A percentile compares a stretch with the other conserved stretches of the same genome.
Conservation (phyloP, 2,329 filamentous ascomycete genomes). For the Aspergillus arachidicola region DNA sequence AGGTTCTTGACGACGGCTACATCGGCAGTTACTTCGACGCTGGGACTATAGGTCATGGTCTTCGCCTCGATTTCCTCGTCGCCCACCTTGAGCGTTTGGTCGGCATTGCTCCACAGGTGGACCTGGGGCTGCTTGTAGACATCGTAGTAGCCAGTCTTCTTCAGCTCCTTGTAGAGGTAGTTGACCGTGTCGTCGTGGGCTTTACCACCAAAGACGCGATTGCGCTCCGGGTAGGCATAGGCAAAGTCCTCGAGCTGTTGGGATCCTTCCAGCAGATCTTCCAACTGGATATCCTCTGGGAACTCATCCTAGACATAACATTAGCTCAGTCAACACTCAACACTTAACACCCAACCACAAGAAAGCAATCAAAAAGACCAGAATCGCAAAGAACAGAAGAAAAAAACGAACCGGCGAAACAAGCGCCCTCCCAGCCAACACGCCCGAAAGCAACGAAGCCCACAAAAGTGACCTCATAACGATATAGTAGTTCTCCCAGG, state of each 20-base stretch:
- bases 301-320: conserved; percentile 20
- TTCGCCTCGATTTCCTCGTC: conserved; percentile 54
- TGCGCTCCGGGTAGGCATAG: conserved; percentile 31
- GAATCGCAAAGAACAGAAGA: neutral
- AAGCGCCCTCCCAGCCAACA: conserved; percentile 8
- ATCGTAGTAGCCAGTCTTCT: conserved; percentile 40
- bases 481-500: neutral
- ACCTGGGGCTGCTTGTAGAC: conserved; percentile 61
- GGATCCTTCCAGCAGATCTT: conserved; percentile 62
- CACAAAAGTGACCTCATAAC: conserved; percentile 16
- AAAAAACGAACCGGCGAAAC: conserved; percentile 14
- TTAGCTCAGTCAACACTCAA: neutral
- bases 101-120: conserved; percentile 61
- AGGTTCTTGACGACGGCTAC: conserved; percentile 64
- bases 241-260: conserved; percentile 53
- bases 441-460: conserved; percentile 14
- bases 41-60: conserved; percentile 67
- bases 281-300: conserved; percentile 49
- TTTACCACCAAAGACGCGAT: conserved; percentile 32
- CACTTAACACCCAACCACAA: neutral
- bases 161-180: conserved; percentile 62
- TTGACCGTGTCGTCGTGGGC: conserved; percentile 67
- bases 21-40: conserved; percentile 27
- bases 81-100: conserved; percentile 60
- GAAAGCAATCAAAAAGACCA: neutral